These are phyloP conservation scores for Takashimella tepidaria DNA, from an alignment of 1,284 basidiomycete species.

Conservation along the genomic window DNA sequence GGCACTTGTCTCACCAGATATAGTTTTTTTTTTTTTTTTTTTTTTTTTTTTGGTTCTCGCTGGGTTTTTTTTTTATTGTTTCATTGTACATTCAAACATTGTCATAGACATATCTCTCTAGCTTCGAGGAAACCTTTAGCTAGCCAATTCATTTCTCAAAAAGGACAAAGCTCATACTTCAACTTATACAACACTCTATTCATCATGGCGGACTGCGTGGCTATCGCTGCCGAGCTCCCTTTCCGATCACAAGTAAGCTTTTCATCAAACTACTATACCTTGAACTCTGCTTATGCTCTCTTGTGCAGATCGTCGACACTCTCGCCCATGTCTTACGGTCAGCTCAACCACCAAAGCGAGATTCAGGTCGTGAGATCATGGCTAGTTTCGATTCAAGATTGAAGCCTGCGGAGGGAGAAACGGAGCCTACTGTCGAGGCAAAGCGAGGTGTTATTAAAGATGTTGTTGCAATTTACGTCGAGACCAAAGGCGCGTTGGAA, in stretches of 20 bases:
- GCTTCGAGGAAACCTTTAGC: neutral
- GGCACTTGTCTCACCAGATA: neutral
- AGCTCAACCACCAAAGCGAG: slow-evolving; percentile 58
- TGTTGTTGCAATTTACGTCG: slow-evolving; percentile 33
- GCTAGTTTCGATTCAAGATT: slow-evolving; percentile 56
- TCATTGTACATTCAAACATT: neutral
- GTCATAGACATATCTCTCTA: neutral
- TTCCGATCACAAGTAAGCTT: slow-evolving; percentile 76
- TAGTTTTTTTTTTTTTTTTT: neutral
- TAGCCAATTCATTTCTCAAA: slow-evolving; percentile 1
- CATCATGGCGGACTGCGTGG: slow-evolving; percentile 64
- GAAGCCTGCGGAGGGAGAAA: slow-evolving; percentile 57
- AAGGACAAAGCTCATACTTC: slow-evolving; percentile 2
- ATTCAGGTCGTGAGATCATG: slow-evolving; percentile 61
- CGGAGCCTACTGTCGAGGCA: slow-evolving; percentile 55
- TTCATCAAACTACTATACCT: neutral
- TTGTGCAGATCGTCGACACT: slow-evolving; percentile 14
- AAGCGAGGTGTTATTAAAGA: slow-evolving; percentile 34
- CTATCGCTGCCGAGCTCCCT: slow-evolving; percentile 80
- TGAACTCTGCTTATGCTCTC: neutral
- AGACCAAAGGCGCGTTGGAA: slow-evolving; percentile 42
- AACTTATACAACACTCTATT: slow-evolving; percentile 5
- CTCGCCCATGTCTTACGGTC: slow-evolving; percentile 64
- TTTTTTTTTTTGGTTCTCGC: slow-evolving; percentile 1
- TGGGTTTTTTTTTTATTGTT: neutral